phyloP scores from a whole-genome alignment of 176 grass and related monocot genomes.

The Juncus inflexus region DNA sequence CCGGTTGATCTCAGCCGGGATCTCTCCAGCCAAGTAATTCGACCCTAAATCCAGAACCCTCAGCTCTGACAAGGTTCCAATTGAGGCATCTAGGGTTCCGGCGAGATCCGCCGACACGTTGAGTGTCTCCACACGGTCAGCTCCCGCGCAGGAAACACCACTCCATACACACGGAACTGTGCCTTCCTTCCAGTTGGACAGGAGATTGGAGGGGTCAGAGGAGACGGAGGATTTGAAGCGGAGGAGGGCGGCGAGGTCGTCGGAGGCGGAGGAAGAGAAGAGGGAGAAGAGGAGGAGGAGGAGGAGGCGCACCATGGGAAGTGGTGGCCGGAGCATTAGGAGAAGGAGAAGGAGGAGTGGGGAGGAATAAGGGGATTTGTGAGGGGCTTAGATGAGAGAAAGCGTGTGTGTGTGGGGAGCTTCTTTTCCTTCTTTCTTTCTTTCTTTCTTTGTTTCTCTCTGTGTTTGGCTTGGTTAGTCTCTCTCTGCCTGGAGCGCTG shows the following conservation, averaged over 20 bases:
- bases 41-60: slow-evolving; percentile 46
- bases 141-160: slow-evolving; percentile 55
- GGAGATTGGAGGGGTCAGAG: slow-evolving; percentile 43
- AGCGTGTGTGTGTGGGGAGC: background rate
- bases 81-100: slow-evolving; percentile 49
- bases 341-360: background rate
- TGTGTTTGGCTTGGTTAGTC: no score
- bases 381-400: slow-evolving; percentile 18
- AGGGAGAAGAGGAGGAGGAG: slow-evolving; percentile 4
- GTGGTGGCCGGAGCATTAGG: slow-evolving; percentile 30
- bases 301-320: slow-evolving; percentile 17
- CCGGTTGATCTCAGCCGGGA: slow-evolving; percentile 47
- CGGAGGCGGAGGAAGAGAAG: slow-evolving; percentile 9
- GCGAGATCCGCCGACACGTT: slow-evolving; percentile 46
- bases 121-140: slow-evolving; percentile 46
- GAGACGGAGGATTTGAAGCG: slow-evolving; percentile 54
- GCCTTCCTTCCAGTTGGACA: slow-evolving; percentile 47
- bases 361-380: slow-evolving; percentile 1
- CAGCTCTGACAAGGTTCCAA: slow-evolving; percentile 50
- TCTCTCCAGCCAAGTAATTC: slow-evolving; percentile 60
- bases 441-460: no score
- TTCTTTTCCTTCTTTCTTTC: no score
- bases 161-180: slow-evolving; percentile 59
- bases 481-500: slow-evolving; percentile 6
- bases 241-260: slow-evolving; percentile 45